These are phyloP conservation scores for Apiospora saccharicola DNA, from an alignment of 2,329 filamentous ascomycete genomes.

Conservation along the genomic window DNA sequence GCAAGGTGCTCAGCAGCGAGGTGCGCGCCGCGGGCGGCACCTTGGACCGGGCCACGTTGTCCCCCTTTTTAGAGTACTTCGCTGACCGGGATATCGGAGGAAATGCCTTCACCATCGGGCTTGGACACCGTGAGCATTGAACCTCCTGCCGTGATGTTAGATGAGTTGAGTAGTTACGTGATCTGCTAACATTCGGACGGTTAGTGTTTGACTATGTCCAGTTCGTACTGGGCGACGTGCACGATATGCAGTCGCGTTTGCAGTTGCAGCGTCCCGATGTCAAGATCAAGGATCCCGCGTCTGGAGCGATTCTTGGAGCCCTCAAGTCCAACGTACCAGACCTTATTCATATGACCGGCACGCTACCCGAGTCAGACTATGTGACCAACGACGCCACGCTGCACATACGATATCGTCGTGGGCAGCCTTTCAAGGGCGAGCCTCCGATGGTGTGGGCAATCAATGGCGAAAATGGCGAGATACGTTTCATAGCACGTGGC, in stretches of 20 bases:
- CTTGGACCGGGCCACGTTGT: slow-evolving; percentile 41
- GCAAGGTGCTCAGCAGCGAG: slow-evolving; percentile 59
- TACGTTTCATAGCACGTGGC: slow-evolving; percentile 44
- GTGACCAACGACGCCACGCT: slow-evolving; percentile 46
- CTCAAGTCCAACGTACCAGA: slow-evolving; percentile 40
- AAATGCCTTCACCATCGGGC: slow-evolving; percentile 44
- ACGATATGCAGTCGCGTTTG: slow-evolving; percentile 45
- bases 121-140: slow-evolving; percentile 28
- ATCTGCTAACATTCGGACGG: neutral
- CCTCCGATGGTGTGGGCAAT: slow-evolving; percentile 56
- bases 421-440: slow-evolving; percentile 55
- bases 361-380: slow-evolving; percentile 38
- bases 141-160: no score
- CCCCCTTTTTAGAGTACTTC: slow-evolving; percentile 52
- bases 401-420: slow-evolving; percentile 51
- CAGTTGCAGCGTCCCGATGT: slow-evolving; percentile 52
- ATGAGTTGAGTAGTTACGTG: slow-evolving; percentile 26
- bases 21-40: slow-evolving; percentile 47
- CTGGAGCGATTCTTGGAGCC: slow-evolving; percentile 41
- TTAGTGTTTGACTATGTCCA: slow-evolving; percentile 51
- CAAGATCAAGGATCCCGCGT: slow-evolving; percentile 43
- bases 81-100: slow-evolving; percentile 54
- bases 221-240: slow-evolving; percentile 52
- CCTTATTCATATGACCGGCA: slow-evolving; percentile 35
- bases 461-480: slow-evolving; percentile 57